Evolutionary conservation across 805 yeast genomes (phyloP), one percentile per base, ranked within the genome.

Genomic region (Metschnikowia bowlesiae): DNA sequence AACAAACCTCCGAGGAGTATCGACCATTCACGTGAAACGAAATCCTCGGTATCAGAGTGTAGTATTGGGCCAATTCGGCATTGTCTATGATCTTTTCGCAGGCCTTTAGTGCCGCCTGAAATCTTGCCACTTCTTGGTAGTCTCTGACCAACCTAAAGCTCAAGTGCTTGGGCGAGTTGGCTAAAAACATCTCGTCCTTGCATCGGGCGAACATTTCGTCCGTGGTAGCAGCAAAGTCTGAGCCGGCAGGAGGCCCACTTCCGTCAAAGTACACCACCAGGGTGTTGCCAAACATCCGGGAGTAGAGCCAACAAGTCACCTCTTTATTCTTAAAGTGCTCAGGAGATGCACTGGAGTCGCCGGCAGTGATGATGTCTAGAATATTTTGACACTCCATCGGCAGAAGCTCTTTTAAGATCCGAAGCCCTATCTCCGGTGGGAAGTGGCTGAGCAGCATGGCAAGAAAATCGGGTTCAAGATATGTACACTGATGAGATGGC

Each of bases 21-120:
- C 63, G 52, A 10, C 70, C 74, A 48, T 67, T 61, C 8, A 70
- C 49, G 30, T 56, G 47, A 26, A 70, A 52, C 9, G 61, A 54
- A 26, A 65, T 50, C 32, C 61, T 66, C 8, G 58, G 54, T 1
- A 57, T 51, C 11, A 42, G 43, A 4, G 47, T 49, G 16, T 51
- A 48, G 40, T 54, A 52, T 42, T 41, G 36, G n/a, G 5, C 41
- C 32, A 47, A 47, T 42, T 41, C 37, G 9, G 45, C 28, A 16
- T 32, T 26, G 13, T 30, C 33, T 34, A 55, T 34, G 43, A 47
- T 41, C 38, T 52, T 49, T 8, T 62, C 48, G 48, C 64, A 62
- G 9, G 48, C 47, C 10, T 40, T 18, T 8, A 61, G 47, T 8
- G 46, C 46, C 14, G 46, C 46, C 44, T 47, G 56, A 39, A 53